Evolutionary conservation across 805 yeast species (phyloP).

Genomic region (Lipomyces mesembrius): DNA sequence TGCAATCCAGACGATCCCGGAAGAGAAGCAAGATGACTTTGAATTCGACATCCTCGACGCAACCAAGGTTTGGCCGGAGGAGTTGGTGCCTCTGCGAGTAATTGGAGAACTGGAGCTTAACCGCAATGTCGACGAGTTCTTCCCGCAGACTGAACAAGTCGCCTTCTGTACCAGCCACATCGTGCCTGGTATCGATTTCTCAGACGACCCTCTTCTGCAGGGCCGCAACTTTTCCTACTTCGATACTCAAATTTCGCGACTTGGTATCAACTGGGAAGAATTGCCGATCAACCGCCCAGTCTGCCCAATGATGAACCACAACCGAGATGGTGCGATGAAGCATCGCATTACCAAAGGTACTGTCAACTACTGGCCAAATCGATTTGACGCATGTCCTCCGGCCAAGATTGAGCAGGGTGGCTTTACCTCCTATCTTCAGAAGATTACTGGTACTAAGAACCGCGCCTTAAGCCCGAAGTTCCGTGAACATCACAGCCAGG

Average conservation of each 20-base stretch:
- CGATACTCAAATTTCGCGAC: constrained; percentile 15
- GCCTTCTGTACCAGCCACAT: constrained; percentile 20
- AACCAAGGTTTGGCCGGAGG: constrained; percentile 22
- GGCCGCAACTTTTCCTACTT: constrained; percentile 21
- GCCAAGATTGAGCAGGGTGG: constrained; percentile 2
- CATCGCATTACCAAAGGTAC: constrained; percentile 16
- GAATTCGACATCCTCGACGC: constrained; percentile 17
- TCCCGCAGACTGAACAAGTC: constrained; percentile 20
- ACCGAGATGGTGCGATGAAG: constrained; percentile 16
- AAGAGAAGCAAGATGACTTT: constrained; percentile 13
- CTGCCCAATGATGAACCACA: constrained; percentile 12
- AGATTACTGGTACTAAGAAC: constrained; percentile 11
- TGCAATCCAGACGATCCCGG: constrained; percentile 14
- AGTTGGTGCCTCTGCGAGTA: constrained; percentile 12
- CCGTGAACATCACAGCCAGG: constrained; percentile 12
- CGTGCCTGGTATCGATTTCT: constrained; percentile 20
- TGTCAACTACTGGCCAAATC: constrained; percentile 21
- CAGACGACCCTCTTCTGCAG: constrained; percentile 19
- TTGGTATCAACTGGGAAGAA: constrained; percentile 18
- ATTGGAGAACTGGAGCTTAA: constrained; percentile 18
- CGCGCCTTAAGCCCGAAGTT: constrained; percentile 10
- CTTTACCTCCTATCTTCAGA: constrained; percentile 6
- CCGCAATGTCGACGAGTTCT: constrained; percentile 18
- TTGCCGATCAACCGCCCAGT: constrained; percentile 18
- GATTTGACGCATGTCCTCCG: constrained; percentile 4